phyloP scores from a whole-genome alignment of 1,284 basidiomycete species.

The Thelephora terrestris region DNA sequence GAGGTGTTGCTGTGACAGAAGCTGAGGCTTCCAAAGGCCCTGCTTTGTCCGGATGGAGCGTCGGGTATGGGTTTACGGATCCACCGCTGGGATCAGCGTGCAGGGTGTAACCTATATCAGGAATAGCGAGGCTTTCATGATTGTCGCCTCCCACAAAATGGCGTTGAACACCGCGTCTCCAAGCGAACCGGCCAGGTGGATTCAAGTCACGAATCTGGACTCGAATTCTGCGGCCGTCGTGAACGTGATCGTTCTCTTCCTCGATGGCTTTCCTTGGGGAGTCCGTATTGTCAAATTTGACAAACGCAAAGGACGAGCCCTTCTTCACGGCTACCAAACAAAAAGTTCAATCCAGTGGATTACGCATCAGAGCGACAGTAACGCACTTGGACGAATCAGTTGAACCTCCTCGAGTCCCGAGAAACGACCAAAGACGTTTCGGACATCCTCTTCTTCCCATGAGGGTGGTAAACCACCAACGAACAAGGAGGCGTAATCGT shows the following conservation, averaged over 20 bases:
- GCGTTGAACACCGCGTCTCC: slow-evolving; percentile 8
- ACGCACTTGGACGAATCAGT: slow-evolving; percentile 51
- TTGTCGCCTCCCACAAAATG: slow-evolving; percentile 6
- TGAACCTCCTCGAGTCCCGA: slow-evolving; percentile 54
- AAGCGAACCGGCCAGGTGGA: slow-evolving; percentile 16
- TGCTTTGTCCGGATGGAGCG: background rate
- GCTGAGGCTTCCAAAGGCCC: background rate
- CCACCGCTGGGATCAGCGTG: background rate
- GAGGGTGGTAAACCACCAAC: slow-evolving; percentile 58
- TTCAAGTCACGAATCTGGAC: slow-evolving; percentile 41
- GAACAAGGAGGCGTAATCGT: slow-evolving; percentile 62
- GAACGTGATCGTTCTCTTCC: slow-evolving; percentile 59
- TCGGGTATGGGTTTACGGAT: background rate
- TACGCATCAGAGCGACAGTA: background rate
- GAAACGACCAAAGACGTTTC: slow-evolving; percentile 46
- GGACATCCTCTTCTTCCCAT: slow-evolving; percentile 59
- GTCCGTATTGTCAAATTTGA: slow-evolving; percentile 53
- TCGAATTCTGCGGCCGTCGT: slow-evolving; percentile 58
- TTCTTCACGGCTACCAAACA: slow-evolving; percentile 35
- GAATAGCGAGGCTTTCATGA: slow-evolving; percentile 6
- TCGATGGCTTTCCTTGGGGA: slow-evolving; percentile 49
- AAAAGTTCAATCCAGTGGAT: slow-evolving; percentile 5
- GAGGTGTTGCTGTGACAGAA: slow-evolving; percentile 4
- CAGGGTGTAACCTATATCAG: background rate
- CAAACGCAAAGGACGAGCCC: slow-evolving; percentile 62